Conservation (phyloP, 164 flowering plant genomes). For the Sextonia rubra region DNA sequence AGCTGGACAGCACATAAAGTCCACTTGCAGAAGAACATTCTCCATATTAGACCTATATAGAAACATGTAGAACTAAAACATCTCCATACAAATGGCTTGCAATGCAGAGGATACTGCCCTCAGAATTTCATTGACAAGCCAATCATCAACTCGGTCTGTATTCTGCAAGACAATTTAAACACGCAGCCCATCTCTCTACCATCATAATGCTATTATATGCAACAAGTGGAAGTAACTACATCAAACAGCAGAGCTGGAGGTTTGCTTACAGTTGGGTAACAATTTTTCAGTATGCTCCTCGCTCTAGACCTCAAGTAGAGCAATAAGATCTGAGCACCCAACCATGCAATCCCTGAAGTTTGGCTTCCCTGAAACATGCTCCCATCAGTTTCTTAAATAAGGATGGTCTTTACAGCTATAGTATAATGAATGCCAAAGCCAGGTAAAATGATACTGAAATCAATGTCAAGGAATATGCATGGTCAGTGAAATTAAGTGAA, state of each 20-base stretch:
- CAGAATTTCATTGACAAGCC: conserved; percentile 66
- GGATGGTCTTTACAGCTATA: neutral
- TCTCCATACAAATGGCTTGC: conserved; percentile 1
- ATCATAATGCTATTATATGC: neutral
- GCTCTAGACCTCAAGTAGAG: conserved; percentile 51
- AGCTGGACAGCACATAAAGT: too few species aligned
- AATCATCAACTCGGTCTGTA: conserved; percentile 62
- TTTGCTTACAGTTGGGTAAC: conserved; percentile 67
- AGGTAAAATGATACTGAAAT: neutral
- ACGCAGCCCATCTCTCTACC: neutral
- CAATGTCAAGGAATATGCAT: neutral
- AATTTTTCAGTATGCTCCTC: conserved; percentile 48
- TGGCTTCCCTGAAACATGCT: conserved; percentile 51
- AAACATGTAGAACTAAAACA: conserved; percentile 2
- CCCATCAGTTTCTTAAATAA: neutral
- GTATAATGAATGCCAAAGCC: neutral
- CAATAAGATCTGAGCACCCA: conserved; percentile 61
- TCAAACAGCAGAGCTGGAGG: conserved; percentile 8
- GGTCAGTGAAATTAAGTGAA: neutral
- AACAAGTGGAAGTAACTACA: conserved; percentile 3
- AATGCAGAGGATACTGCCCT: conserved; percentile 73
- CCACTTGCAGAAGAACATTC: neutral
- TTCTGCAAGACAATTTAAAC: conserved; percentile 38
- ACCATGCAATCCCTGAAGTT: conserved; percentile 50
- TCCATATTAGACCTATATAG: neutral